phyloP scores from a whole-genome alignment of 768 basidiomycete genomes.

The Collybia mongolica region DNA sequence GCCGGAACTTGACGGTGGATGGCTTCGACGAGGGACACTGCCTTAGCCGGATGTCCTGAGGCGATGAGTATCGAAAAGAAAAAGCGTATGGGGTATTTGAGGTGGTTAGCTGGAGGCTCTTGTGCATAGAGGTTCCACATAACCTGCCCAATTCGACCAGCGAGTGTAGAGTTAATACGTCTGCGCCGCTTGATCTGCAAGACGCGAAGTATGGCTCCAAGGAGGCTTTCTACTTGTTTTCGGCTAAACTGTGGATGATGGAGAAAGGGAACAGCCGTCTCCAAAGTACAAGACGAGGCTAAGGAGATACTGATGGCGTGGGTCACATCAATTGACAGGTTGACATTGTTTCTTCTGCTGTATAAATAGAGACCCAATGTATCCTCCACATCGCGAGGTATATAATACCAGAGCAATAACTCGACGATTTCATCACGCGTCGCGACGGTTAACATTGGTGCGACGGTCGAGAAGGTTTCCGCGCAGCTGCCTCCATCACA shows the following conservation, averaged over 20 bases:
- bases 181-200: conserved; percentile 32
- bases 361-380: conserved; percentile 34
- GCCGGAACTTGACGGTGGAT: conserved; percentile 30
- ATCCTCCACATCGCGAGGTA: conserved; percentile 24
- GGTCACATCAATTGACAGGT: conserved; percentile 19
- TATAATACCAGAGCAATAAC: conserved; percentile 17
- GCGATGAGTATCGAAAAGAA: conserved; percentile 39
- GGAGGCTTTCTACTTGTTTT: conserved; percentile 31
- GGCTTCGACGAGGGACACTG: conserved; percentile 37
- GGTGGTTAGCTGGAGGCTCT: conserved; percentile 23
- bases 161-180: conserved; percentile 25
- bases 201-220: conserved; percentile 34
- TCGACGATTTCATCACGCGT: conserved; percentile 28
- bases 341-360: conserved; percentile 18
- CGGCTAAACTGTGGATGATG: conserved; percentile 24
- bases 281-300: conserved; percentile 25
- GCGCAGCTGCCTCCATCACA: conserved; percentile 25
- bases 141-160: conserved; percentile 30
- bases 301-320: conserved; percentile 31
- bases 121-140: conserved; percentile 34
- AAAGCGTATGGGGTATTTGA: conserved; percentile 47
- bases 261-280: conserved; percentile 32
- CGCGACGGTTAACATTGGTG: conserved; percentile 15
- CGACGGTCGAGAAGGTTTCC: conserved; percentile 24
- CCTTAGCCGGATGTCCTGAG: conserved; percentile 31